Base-by-base conservation (phyloP, 345 rosid genomes). In the Syzygium jambos region DNA sequence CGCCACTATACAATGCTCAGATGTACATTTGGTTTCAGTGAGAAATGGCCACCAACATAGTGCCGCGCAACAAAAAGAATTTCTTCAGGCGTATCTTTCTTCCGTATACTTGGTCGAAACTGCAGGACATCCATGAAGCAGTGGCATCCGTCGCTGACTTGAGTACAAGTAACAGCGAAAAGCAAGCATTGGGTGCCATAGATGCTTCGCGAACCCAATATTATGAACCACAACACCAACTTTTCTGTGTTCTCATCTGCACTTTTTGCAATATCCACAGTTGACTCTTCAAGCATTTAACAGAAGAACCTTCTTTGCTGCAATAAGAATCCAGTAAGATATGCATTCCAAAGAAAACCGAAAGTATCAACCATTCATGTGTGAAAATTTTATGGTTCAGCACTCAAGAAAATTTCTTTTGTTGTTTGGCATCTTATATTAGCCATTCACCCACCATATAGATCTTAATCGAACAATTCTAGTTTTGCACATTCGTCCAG, bases 271-370 rank as follows among this genome's bases (percentile, higher is more conserved):
- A 9, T 12, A 73, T 86, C 46, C 88, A n/a, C 16, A 15, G 85
- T 80, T 80, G 86, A 29, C 52, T 52, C 85, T n/a, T 85, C 85
- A 61, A 46, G 55, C 51, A 21, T 85, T 91, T 88, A 93, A 90
- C 97, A 94, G 86, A 94, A 91, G 43, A 93, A 88, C 88, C 95
- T 93, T 85, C 95, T 91, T 88, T 85, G 92, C 96, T 93, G 95
- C 91, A 91, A 86, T 52, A 85, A 86, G 43, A 22, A 38, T 38
- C 82, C 82, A 2, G 27, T 73, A 30, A 65, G 22, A 51, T n/a
- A 41, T 34, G 15, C 63, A 87, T 56, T 29, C 43, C 56, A 51
- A 85, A 86, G 87, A 52, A 80, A 65, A 84, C 84, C 8, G 13
- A 22, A 41, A 59, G 16, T 4, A 63, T 61, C 38, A n/a, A 61